Conservation (phyloP, 306 rosid genomes). For the Leucaena leucocephala region DNA sequence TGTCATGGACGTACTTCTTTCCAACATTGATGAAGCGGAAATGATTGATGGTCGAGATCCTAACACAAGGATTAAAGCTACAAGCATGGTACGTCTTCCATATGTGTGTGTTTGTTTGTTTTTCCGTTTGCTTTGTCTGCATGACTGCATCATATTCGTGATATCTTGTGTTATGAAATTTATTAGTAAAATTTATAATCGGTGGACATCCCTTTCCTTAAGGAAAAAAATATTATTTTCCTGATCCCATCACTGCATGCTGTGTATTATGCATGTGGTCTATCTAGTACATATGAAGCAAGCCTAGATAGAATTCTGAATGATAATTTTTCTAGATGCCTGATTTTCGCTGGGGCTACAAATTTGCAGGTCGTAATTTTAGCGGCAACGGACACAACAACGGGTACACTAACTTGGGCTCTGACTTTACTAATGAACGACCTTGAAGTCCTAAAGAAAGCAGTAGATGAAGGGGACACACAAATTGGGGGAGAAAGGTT, state of each 20-base stretch:
- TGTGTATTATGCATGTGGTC: too few relatives aligned
- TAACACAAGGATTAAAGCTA: conserved; percentile 35
- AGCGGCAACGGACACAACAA: conserved; percentile 40
- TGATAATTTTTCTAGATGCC: too few relatives aligned
- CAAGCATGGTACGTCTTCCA: background rate
- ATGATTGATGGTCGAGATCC: conserved; percentile 19
- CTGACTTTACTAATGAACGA: conserved; percentile 44
- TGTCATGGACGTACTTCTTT: conserved; percentile 45
- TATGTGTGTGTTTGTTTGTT: too few relatives aligned
- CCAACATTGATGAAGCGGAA: background rate
- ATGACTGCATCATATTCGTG: too few relatives aligned
- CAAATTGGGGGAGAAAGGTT: conserved; percentile 15
- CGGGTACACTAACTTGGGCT: conserved; percentile 41
- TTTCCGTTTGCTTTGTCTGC: too few relatives aligned
- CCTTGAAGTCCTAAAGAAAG: conserved; percentile 30
- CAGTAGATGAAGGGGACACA: conserved; percentile 31
- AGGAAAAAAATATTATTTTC: too few relatives aligned
- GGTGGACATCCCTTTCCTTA: too few relatives aligned
- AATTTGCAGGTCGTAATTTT: conserved; percentile 27
- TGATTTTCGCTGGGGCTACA: background rate
- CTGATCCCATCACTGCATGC: too few relatives aligned
- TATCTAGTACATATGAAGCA: too few relatives aligned
- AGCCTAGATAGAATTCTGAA: too few relatives aligned
- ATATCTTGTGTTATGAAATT: too few relatives aligned
- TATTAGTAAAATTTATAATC: too few relatives aligned